Conservation (phyloP, 176 grass and related monocot genomes). For the Raddia guianensis region DNA sequence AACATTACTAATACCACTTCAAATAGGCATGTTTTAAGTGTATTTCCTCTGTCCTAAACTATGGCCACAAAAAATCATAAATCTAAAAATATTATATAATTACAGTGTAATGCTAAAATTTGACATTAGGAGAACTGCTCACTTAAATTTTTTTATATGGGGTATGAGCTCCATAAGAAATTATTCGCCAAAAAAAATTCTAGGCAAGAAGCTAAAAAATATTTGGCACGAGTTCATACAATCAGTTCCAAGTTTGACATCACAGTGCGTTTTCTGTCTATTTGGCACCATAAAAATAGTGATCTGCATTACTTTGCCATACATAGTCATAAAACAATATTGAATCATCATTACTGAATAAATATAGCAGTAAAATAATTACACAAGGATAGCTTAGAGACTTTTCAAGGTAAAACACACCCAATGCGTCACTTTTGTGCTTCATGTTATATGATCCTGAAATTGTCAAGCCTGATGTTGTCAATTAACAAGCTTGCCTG, state of each 20-base stretch:
- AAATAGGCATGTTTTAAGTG: background rate
- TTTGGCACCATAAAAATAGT: slow-evolving; percentile 1
- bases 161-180: background rate
- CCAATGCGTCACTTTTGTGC: background rate
- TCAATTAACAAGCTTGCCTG: background rate
- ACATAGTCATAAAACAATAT: background rate
- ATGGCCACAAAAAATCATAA: background rate
- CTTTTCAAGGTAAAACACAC: background rate
- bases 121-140: background rate
- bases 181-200: background rate
- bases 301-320: background rate
- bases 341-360: background rate
- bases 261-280: background rate
- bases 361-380: background rate
- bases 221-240: background rate
- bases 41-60: background rate
- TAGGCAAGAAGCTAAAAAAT: background rate
- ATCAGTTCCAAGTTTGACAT: background rate
- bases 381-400: background rate
- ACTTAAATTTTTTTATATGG: background rate
- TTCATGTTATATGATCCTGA: background rate
- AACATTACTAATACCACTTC: background rate
- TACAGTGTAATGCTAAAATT: background rate
- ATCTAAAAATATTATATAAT: background rate
- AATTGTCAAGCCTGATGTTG: background rate